phyloP scores from a whole-genome alignment of 2,329 filamentous ascomycete genomes.

The Botrytis sinoallii region DNA sequence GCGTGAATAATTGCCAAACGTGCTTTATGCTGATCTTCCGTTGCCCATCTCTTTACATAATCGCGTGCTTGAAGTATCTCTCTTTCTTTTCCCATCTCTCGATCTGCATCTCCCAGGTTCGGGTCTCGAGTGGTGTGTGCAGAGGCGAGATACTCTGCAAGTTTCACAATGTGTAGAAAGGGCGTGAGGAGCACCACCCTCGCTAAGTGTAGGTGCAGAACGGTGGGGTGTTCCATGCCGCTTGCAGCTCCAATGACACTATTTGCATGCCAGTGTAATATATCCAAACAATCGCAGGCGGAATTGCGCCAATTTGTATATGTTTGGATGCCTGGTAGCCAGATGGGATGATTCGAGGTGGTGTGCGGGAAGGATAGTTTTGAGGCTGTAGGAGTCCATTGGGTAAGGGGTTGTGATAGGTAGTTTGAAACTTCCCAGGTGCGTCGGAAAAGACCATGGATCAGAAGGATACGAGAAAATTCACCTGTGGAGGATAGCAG shows the following conservation, averaged over 20 bases:
- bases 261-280: slow-evolving; percentile 45
- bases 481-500: slow-evolving; percentile 46
- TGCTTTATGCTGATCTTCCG: slow-evolving; percentile 53
- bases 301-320: slow-evolving; percentile 48
- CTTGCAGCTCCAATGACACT: slow-evolving; percentile 40
- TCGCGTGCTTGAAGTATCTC: slow-evolving; percentile 32
- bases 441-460: slow-evolving; percentile 49
- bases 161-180: slow-evolving; percentile 28
- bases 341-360: neutral
- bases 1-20: slow-evolving; percentile 54
- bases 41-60: slow-evolving; percentile 47
- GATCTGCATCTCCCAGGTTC: neutral
- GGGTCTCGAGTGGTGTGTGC: neutral
- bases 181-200: slow-evolving; percentile 43
- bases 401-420: slow-evolving; percentile 22
- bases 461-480: slow-evolving; percentile 47
- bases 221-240: slow-evolving; percentile 44
- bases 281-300: slow-evolving; percentile 43
- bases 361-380: neutral
- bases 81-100: neutral
- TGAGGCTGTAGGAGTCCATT: neutral
- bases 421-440: slow-evolving; percentile 49
- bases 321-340: neutral
- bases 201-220: slow-evolving; percentile 32
- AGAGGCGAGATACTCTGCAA: slow-evolving; percentile 22